Conservation (phyloP, 257 asterid species). For the Catharanthus roseus region DNA sequence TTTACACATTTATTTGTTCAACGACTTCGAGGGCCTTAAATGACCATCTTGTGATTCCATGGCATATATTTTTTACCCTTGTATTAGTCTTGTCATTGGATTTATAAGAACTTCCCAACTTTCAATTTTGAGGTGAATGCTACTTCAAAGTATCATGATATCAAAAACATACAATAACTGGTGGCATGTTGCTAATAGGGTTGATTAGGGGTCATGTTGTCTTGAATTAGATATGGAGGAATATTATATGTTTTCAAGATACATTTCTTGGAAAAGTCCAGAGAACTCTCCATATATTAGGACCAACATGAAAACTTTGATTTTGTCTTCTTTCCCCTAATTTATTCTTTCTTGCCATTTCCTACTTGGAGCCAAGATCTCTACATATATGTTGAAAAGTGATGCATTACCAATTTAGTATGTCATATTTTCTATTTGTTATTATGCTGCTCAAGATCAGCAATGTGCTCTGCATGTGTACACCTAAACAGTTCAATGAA, state of each 20-base stretch:
- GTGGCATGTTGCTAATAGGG: neutral
- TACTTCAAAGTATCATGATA: neutral
- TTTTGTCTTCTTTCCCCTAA: neutral
- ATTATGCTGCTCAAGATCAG: no score
- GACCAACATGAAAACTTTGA: neutral
- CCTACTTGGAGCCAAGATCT: neutral
- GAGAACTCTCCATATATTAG: neutral
- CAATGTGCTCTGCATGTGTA: neutral
- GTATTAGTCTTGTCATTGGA: neutral
- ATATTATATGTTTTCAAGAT: neutral
- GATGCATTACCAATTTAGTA: neutral
- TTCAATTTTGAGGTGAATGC: neutral
- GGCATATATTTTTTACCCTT: neutral
- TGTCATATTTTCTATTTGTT: neutral
- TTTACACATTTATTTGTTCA: neutral
- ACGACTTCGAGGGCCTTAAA: neutral
- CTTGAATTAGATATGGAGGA: neutral
- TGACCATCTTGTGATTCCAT: neutral
- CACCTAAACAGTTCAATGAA: neutral
- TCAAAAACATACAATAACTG: neutral
- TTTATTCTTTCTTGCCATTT: neutral
- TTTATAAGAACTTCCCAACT: neutral
- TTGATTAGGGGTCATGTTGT: neutral
- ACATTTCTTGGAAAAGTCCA: neutral
- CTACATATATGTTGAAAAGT: neutral